Conservation (phyloP, 148 eudicot genomes). For the Fagopyrum homotropicum region DNA sequence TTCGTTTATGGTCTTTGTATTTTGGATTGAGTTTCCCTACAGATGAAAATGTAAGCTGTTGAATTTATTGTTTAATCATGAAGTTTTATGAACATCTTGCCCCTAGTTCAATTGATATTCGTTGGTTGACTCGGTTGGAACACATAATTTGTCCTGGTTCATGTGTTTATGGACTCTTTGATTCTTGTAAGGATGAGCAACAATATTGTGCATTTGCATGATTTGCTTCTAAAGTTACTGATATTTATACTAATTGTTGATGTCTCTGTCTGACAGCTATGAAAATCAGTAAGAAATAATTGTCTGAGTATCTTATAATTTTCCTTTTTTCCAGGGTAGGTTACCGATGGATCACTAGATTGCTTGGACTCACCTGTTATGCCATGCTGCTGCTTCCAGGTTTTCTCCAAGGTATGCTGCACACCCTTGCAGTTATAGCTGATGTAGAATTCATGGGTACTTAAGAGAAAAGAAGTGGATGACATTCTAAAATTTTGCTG, state of each 20-base stretch:
- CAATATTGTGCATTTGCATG: not conserved
- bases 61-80: not conserved
- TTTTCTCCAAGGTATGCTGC: conserved; percentile 69
- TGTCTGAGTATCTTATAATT: conserved; percentile 28
- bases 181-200: not conserved
- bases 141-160: not conserved
- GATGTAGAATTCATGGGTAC: not conserved
- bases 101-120: not conserved
- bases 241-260: not conserved
- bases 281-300: not conserved
- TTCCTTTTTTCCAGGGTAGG: conserved; percentile 71
- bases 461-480: not conserved
- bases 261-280: not conserved
- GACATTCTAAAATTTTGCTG: conserved; percentile 1
- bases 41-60: too few species aligned
- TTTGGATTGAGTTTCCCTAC: not conserved
- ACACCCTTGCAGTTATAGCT: not conserved
- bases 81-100: not conserved
- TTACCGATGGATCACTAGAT: conserved; percentile 65
- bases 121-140: not conserved
- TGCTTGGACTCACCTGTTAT: conserved; percentile 69
- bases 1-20: not conserved
- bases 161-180: not conserved
- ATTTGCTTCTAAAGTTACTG: not conserved
- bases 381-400: conserved; percentile 90